A percentile compares a stretch with the other conserved stretches of the same genome.
phyloP scores from a whole-genome alignment of 169 alveolate species.

The Plasmodium reichenowi region DNA sequence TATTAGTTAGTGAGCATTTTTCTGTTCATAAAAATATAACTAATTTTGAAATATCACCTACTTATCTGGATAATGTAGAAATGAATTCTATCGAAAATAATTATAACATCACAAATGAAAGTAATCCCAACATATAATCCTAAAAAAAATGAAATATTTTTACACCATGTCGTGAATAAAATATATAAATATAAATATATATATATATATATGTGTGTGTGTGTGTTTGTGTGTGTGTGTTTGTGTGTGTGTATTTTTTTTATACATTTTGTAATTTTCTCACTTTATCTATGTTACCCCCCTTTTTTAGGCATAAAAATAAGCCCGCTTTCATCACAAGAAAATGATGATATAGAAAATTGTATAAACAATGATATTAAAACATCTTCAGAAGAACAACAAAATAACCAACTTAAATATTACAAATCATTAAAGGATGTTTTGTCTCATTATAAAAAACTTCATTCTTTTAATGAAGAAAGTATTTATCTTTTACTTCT shows the following conservation, averaged over 20 bases:
- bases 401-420: neutral
- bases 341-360: conserved; percentile 24
- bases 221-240: neutral
- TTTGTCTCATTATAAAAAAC: conserved; percentile 1
- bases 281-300: neutral
- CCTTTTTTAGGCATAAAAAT: conserved; percentile 9
- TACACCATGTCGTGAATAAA: neutral
- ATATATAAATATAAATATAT: conserved; percentile 1
- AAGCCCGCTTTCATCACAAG: conserved; percentile 40
- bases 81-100: conserved; percentile 1
- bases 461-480: conserved; percentile 6
- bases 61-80: neutral
- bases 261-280: neutral
- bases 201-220: neutral
- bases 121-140: conserved; percentile 3
- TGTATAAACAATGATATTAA: conserved; percentile 23
- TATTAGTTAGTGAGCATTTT: conserved; percentile 34
- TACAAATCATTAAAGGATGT: conserved; percentile 44
- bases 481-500: conserved; percentile 33
- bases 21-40: conserved; percentile 20
- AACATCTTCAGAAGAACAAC: neutral
- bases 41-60: conserved; percentile 35
- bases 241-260: neutral
- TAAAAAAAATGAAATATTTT: neutral
- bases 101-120: conserved; percentile 18